phyloP scores from a whole-genome alignment of 129 eudicot genomes.

The Pseudognaphalium luteoalbum region DNA sequence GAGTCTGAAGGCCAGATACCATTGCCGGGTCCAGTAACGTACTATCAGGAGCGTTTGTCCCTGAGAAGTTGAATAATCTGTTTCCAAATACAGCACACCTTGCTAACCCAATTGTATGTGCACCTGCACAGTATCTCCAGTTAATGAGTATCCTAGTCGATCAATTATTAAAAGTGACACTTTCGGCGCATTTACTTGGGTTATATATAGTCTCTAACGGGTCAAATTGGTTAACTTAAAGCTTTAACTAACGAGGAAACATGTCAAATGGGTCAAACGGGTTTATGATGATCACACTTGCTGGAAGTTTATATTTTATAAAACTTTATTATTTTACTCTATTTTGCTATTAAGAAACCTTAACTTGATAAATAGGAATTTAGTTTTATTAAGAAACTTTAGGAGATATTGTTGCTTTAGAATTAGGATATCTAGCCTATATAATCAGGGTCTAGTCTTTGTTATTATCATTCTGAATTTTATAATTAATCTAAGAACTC shows the following conservation, averaged over 20 bases:
- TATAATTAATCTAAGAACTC: too few species aligned
- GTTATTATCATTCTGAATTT: too few species aligned
- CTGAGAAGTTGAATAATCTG: slow-evolving; percentile 41
- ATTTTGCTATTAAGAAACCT: too few species aligned
- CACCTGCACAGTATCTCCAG: slow-evolving; percentile 25
- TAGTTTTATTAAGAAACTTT: too few species aligned
- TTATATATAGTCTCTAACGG: not conserved
- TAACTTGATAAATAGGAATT: too few species aligned
- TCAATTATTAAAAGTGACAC: not conserved
- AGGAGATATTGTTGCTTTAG: too few species aligned
- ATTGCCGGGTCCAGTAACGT: slow-evolving; percentile 32
- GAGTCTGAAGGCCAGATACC: slow-evolving; percentile 39
- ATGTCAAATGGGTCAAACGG: not conserved
- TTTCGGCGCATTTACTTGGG: not conserved
- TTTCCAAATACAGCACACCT: slow-evolving; percentile 35
- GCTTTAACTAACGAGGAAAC: not conserved
- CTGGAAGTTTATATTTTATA: too few species aligned
- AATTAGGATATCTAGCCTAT: too few species aligned
- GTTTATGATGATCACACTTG: not conserved
- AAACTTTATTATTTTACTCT: too few species aligned
- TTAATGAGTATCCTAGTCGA: not conserved
- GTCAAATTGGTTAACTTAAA: not conserved
- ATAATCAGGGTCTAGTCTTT: too few species aligned
- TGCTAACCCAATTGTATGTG: slow-evolving; percentile 44
- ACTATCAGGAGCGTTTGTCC: slow-evolving; percentile 37